Evolutionary conservation across 305 asterid genomes (phyloP).

Genomic region (Fraxinus greggii): DNA sequence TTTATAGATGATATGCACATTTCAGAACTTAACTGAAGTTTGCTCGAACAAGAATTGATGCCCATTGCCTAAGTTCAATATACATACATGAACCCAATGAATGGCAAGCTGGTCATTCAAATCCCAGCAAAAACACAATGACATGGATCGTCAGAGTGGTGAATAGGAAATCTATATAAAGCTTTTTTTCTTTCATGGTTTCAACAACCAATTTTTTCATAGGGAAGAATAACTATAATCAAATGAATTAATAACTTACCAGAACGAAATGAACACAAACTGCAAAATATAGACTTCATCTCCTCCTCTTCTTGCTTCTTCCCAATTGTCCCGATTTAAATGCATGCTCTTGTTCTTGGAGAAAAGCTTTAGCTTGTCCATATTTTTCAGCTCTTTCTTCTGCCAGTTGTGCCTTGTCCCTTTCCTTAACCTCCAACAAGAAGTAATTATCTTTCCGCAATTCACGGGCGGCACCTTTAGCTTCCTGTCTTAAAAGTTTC

Average conservation of each 20-base stretch:
- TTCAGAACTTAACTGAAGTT: neutral
- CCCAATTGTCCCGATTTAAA: slow-evolving; percentile 93
- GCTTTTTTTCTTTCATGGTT: neutral
- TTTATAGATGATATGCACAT: neutral
- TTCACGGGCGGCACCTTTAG: slow-evolving; percentile 76
- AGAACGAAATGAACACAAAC: neutral
- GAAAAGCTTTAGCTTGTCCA: slow-evolving; percentile 69
- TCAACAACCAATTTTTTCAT: neutral
- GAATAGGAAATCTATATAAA: neutral
- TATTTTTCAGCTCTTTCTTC: slow-evolving; percentile 70
- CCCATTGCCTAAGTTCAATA: neutral
- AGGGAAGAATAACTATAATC: neutral
- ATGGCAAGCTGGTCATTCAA: neutral
- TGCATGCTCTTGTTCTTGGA: slow-evolving; percentile 93
- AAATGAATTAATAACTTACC: slow-evolving; percentile 15
- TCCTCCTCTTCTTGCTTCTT: slow-evolving; percentile 63
- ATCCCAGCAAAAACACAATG: neutral
- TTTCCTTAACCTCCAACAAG: slow-evolving; percentile 65
- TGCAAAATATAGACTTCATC: slow-evolving; percentile 39
- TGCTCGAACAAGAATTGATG: neutral
- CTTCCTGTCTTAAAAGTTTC: slow-evolving; percentile 59
- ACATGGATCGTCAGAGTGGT: neutral
- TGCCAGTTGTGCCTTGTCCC: slow-evolving; percentile 45
- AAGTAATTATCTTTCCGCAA: slow-evolving; percentile 76
- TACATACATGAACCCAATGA: neutral